Evolutionary conservation across 2,329 filamentous ascomycete species (phyloP), one percentile per base, ranked within the genome.

Genomic region (Pseudomassariella vexata): DNA sequence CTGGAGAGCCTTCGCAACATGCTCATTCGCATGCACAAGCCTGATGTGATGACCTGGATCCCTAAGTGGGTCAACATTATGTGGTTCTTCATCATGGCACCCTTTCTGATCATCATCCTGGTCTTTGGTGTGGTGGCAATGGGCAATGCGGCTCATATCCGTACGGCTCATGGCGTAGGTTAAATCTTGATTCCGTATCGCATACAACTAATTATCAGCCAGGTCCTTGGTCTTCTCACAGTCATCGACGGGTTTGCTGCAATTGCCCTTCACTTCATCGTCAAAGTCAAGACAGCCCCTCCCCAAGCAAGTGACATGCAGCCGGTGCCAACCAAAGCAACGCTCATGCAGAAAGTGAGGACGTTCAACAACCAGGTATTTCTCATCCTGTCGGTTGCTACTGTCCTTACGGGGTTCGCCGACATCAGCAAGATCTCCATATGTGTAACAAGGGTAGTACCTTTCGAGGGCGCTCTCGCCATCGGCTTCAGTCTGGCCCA

Each of bases 211-310:
- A 32, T 12, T 24, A n/a, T 10, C 17, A 27, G 5, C 10, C 27
- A 57, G 53, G 39, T 56, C 11, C 34, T 57, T 17, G 45, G 50
- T 14, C 39, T 55, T 7, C 24, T 55, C 8, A 49, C 48, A 4
- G 34, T 44, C 2, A n/a, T 57, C 9, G 11, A 49, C 17, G 48
- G 47, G 9, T 22, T 55, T 3, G 40, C 29, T 1, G 45, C 53
- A 8, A 24, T 48, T 1, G 41, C 30, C 1, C 36, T 57, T 6
- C 47, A 50, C 30, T 36, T 47, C n/a, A 26, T 47, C 16, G 41
- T 45, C 30, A 53, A 48, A 25, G 21, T 42, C 15, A 27, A 10
- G 9, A 14, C 9, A 10, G 7, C 24, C 9, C 24, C 24, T 7
- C 24, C 24, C 8, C n/a, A n/a, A n/a, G n/a, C n/a, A n/a, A n/a